Conservation (phyloP, 2,329 filamentous ascomycete species). For the Sporothrix variecibatus region DNA sequence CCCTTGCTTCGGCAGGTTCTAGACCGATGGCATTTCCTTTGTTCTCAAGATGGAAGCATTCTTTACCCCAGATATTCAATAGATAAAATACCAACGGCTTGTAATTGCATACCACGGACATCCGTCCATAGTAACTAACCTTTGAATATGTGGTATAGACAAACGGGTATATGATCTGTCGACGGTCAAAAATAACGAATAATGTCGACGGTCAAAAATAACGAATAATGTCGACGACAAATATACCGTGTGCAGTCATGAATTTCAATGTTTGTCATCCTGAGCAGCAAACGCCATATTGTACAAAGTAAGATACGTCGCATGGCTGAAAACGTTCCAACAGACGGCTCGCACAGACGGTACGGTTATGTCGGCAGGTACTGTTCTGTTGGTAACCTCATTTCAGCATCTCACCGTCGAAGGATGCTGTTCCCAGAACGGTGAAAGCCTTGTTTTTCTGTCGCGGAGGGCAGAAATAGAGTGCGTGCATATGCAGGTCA, state of each 20-base stretch:
- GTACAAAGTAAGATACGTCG: no score
- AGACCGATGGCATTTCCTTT: background rate
- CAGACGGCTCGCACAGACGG: background rate
- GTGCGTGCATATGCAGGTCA: conserved; percentile 19
- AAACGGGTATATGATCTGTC: no score
- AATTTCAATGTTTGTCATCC: no score
- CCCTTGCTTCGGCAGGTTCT: conserved; percentile 1
- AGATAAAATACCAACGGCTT: background rate
- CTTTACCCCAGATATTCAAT: background rate
- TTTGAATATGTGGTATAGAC: no score
- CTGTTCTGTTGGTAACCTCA: background rate
- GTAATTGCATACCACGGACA: background rate
- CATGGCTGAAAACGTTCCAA: background rate
- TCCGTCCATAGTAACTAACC: background rate
- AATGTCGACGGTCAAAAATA: no score
- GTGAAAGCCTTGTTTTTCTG: background rate
- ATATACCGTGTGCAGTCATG: no score
- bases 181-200: no score
- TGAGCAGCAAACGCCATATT: no score
- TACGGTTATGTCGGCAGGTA: background rate
- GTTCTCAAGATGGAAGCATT: background rate
- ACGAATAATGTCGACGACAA: no score
- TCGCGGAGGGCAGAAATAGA: background rate
- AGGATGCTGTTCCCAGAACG: background rate
- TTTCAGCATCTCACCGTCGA: background rate